Percentiles rank a stretch among this genome's conserved stretches.
Conservation (phyloP, 2,329 filamentous ascomycete genomes). For the Cladosporium sp. region DNA sequence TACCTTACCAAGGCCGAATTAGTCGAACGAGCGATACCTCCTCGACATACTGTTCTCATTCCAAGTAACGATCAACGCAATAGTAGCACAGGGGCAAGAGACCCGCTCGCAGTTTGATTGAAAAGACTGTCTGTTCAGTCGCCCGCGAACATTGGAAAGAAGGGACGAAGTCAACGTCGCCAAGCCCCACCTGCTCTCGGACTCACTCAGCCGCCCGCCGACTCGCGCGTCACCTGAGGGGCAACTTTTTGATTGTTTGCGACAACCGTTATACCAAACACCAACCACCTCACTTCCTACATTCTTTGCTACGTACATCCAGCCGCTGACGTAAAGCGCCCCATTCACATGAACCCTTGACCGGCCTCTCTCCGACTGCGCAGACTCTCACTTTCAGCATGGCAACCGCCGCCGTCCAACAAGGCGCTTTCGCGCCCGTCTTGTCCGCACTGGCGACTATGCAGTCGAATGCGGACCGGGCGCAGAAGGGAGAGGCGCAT, state of each 20-base stretch:
- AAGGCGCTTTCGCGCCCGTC: conserved; percentile 50
- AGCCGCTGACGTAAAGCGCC: not conserved
- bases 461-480: conserved; percentile 72
- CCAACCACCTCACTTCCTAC: not conserved
- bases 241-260: not conserved
- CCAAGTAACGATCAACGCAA: too few species aligned
- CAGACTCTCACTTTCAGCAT: conserved; percentile 17
- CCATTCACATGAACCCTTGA: not conserved
- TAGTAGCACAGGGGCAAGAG: too few species aligned
- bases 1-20: too few species aligned
- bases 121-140: too few species aligned
- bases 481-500: conserved; percentile 83
- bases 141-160: too few species aligned
- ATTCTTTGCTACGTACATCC: not conserved
- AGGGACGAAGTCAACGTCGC: too few species aligned
- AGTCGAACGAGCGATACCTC: too few species aligned
- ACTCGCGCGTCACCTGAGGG: not conserved
- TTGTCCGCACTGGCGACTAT: conserved; percentile 86
- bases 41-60: too few species aligned
- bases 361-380: not conserved
- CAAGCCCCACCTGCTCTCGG: too few species aligned
- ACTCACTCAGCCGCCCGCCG: not conserved
- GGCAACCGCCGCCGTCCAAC: conserved; percentile 22
- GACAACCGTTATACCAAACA: not conserved
- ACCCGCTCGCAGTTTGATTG: too few species aligned